Conservation (phyloP, 352 stramenopile genomes). For the Pythium rhizo-oryzae region DNA sequence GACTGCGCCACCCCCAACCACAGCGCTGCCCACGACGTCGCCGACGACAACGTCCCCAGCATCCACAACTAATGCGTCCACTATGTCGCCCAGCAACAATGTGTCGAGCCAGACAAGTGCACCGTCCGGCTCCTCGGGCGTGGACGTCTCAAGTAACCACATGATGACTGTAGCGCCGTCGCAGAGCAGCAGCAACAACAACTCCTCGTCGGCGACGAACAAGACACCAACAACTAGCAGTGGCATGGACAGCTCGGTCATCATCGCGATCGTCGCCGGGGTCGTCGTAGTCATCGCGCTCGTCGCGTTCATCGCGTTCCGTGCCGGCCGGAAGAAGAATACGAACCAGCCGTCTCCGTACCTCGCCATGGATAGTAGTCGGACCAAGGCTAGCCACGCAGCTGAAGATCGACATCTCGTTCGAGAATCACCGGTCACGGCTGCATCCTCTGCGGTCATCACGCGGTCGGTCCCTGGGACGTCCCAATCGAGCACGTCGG, state of each 20-base stretch:
- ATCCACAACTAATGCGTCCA: background rate
- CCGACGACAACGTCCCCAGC: background rate
- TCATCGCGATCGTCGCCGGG: background rate
- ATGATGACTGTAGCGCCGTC: no score
- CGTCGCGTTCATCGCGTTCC: constrained; percentile 8
- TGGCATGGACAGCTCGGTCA: background rate
- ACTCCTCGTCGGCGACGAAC: background rate
- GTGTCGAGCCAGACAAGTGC: no score
- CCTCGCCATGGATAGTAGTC: background rate
- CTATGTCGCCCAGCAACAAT: no score
- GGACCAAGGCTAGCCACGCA: background rate
- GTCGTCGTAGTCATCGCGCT: constrained; percentile 1
- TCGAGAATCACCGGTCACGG: background rate
- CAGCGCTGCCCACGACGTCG: background rate
- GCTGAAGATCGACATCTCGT: background rate
- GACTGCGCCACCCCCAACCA: constrained; percentile 2
- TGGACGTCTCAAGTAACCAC: no score
- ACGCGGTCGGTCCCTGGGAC: background rate
- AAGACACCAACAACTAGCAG: background rate
- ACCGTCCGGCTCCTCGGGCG: no score
- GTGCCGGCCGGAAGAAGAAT: background rate
- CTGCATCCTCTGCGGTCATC: background rate
- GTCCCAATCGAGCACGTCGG: background rate
- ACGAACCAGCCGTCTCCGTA: background rate
- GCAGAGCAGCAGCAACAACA: background rate